A percentile compares a stretch with the other conserved stretches of the same genome.
Evolutionary conservation across 2,329 filamentous ascomycete genomes (phyloP).

Genomic region (Aureobasidium namibiae): DNA sequence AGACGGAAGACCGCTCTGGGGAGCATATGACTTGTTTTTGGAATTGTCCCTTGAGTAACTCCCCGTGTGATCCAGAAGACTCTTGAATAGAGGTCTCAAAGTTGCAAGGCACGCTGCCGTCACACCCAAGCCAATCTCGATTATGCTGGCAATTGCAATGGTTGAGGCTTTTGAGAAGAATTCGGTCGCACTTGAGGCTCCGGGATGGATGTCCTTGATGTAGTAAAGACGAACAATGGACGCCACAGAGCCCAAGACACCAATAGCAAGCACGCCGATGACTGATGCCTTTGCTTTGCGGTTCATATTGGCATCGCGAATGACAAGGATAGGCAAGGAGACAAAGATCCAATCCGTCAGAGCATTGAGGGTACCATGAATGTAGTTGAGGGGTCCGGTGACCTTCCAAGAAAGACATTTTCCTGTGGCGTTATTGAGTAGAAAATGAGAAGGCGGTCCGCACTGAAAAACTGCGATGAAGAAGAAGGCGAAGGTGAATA

Average conservation of each 20-base stretch:
- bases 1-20: background rate
- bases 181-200: background rate
- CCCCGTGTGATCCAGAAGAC: background rate
- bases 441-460: slow-evolving; percentile 20
- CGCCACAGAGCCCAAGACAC: slow-evolving; percentile 21
- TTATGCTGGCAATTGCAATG: slow-evolving; percentile 21
- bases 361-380: slow-evolving; percentile 27
- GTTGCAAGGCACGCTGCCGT: slow-evolving; percentile 27
- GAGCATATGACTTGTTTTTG: background rate
- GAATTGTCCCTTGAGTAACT: background rate
- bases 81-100: slow-evolving; percentile 24
- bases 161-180: background rate
- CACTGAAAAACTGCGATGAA: slow-evolving; percentile 24
- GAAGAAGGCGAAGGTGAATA: slow-evolving; percentile 29
- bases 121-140: slow-evolving; percentile 28
- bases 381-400: slow-evolving; percentile 18
- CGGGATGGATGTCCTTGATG: slow-evolving; percentile 20
- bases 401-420: slow-evolving; percentile 19
- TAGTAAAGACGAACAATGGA: slow-evolving; percentile 21
- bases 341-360: slow-evolving; percentile 29
- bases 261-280: slow-evolving; percentile 33
- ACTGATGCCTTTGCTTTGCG: slow-evolving; percentile 33
- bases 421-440: slow-evolving; percentile 16
- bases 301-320: slow-evolving; percentile 34
- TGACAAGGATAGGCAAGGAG: slow-evolving; percentile 31